Conservation (phyloP, 768 basidiomycete genomes). For the Hydnum rufescens region DNA sequence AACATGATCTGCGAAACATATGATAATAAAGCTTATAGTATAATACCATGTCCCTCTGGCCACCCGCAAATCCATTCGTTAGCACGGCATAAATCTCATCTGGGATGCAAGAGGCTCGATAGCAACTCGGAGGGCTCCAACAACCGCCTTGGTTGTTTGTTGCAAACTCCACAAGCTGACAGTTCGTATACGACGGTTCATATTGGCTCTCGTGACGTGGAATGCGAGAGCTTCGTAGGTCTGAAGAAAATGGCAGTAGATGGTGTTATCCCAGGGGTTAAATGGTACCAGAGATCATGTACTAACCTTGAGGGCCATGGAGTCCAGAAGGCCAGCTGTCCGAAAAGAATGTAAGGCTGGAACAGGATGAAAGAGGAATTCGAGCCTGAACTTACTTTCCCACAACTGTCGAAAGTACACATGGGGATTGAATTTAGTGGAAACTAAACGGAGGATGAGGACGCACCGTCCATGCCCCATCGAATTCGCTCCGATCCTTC, state of each 20-base stretch:
- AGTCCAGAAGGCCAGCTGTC: slow-evolving; percentile 81
- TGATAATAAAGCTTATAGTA: too few species aligned
- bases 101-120: slow-evolving; percentile 35
- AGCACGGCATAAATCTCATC: too few species aligned
- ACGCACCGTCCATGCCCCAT: slow-evolving; percentile 90
- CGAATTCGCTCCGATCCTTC: slow-evolving; percentile 70
- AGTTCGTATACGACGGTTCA: slow-evolving; percentile 73
- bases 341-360: slow-evolving; percentile 7
- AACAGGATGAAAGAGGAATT: background rate
- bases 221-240: slow-evolving; percentile 85
- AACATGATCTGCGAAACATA: too few species aligned
- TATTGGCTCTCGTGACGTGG: slow-evolving; percentile 80
- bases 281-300: background rate
- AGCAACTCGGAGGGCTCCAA: slow-evolving; percentile 54
- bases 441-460: slow-evolving; percentile 1
- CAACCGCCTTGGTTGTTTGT: slow-evolving; percentile 73
- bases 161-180: slow-evolving; percentile 92
- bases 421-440: background rate
- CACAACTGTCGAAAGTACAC: slow-evolving; percentile 40
- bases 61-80: too few species aligned
- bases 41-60: too few species aligned
- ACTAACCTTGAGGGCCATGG: slow-evolving; percentile 63
- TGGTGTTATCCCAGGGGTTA: background rate
- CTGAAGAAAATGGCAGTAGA: slow-evolving; percentile 19
- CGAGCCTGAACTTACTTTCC: slow-evolving; percentile 44